phyloP scores from a whole-genome alignment of 169 alveolate species.

The Cryptosporidium bovis region DNA sequence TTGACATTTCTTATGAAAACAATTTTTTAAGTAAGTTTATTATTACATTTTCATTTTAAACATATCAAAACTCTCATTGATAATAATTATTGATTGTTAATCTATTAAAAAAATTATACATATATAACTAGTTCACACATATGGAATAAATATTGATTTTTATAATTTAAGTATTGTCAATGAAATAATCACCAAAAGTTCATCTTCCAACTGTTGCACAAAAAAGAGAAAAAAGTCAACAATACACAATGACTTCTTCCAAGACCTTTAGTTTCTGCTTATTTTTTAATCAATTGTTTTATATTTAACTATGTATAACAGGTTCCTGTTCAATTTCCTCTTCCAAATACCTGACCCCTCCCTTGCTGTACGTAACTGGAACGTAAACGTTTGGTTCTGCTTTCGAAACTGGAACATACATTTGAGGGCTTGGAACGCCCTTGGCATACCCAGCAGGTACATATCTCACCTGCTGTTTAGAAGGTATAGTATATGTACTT shows the following conservation, averaged over 20 bases:
- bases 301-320: constrained; percentile 13
- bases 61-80: neutral
- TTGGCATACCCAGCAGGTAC: constrained; percentile 74
- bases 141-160: constrained; percentile 44
- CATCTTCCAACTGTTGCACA: constrained; percentile 39
- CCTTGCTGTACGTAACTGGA: constrained; percentile 33
- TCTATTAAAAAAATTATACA: neutral
- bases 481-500: constrained; percentile 61
- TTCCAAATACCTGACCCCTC: constrained; percentile 58
- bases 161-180: constrained; percentile 49
- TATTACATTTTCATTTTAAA: neutral
- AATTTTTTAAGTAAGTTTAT: constrained; percentile 51
- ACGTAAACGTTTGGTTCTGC: constrained; percentile 62
- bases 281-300: neutral
- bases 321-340: constrained; percentile 6
- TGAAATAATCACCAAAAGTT: constrained; percentile 50
- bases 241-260: constrained; percentile 55
- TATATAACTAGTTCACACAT: constrained; percentile 25
- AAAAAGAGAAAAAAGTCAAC: constrained; percentile 54
- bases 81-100: neutral
- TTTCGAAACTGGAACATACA: constrained; percentile 73
- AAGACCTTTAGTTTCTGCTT: constrained; percentile 26
- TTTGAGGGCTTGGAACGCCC: constrained; percentile 56
- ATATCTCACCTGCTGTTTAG: constrained; percentile 53
- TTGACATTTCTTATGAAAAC: constrained; percentile 33